These are phyloP conservation scores for Hymenochaete sp. DNA, from an alignment of 1,284 basidiomycete species.

Conservation along the genomic window DNA sequence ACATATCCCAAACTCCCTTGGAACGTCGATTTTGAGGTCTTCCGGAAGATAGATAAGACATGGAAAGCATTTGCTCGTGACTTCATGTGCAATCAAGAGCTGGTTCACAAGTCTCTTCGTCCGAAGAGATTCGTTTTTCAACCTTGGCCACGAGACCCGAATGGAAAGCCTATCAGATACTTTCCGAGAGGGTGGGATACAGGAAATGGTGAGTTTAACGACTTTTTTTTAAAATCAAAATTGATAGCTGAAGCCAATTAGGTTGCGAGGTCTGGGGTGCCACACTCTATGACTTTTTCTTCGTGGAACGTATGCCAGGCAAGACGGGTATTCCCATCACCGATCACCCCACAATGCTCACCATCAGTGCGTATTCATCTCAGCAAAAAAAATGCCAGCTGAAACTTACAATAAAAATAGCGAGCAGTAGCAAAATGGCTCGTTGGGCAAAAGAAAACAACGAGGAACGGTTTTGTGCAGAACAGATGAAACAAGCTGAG, in stretches of 20 bases:
- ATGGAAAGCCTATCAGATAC: conserved; percentile 23
- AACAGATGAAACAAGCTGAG: conserved; percentile 31
- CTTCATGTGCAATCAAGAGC: conserved; percentile 8
- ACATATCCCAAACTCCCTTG: conserved; percentile 10
- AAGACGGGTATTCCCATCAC: conserved; percentile 17
- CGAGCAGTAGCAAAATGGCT: conserved; percentile 32
- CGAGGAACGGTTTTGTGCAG: conserved; percentile 28
- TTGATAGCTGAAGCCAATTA: not conserved
- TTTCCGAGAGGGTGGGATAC: conserved; percentile 19
- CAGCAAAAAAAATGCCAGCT: not conserved
- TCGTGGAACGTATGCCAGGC: conserved; percentile 23
- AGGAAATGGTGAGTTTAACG: conserved; percentile 5
- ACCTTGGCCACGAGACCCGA: conserved; percentile 30
- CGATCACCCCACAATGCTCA: conserved; percentile 12
- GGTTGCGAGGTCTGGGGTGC: conserved; percentile 32
- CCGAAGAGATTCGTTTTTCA: conserved; percentile 24
- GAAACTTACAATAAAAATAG: not conserved
- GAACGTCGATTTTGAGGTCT: conserved; percentile 14
- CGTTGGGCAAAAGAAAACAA: conserved; percentile 27
- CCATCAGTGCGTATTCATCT: too few species aligned
- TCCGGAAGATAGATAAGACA: conserved; percentile 12
- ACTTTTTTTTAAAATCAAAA: conserved; percentile 20
- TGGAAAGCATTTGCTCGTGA: conserved; percentile 10
- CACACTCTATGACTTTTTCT: conserved; percentile 37
- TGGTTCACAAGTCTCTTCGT: not conserved